These are phyloP conservation scores for Hymenoscyphus fructigenus DNA, from an alignment of 2,329 filamentous ascomycete genomes.

Conservation along the genomic window DNA sequence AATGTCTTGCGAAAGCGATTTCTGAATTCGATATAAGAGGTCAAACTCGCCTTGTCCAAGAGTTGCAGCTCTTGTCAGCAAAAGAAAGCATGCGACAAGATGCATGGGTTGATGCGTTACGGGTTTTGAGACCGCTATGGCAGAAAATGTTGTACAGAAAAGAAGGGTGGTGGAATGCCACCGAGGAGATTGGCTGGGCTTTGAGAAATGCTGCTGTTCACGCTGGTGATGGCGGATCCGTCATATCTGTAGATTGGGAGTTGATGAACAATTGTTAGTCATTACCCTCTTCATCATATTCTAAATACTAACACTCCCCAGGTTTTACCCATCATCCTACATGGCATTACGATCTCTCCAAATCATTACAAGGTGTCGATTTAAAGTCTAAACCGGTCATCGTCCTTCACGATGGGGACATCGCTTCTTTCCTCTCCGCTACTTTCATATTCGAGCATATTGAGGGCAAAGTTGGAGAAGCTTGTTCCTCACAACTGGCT, in stretches of 20 bases:
- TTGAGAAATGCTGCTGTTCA: slow-evolving; percentile 56
- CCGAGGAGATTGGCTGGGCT: slow-evolving; percentile 62
- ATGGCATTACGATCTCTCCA: slow-evolving; percentile 62
- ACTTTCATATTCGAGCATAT: slow-evolving; percentile 58
- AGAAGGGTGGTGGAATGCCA: slow-evolving; percentile 60
- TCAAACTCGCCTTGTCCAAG: slow-evolving; percentile 54
- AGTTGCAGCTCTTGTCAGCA: slow-evolving; percentile 55
- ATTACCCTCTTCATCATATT: background rate
- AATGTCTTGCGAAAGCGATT: slow-evolving; percentile 51
- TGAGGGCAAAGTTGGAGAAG: slow-evolving; percentile 62
- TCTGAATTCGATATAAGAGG: slow-evolving; percentile 53
- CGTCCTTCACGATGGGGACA: slow-evolving; percentile 49
- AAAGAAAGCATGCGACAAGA: slow-evolving; percentile 52
- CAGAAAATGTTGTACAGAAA: slow-evolving; percentile 53
- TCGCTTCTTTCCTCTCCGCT: slow-evolving; percentile 54
- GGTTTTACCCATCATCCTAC: slow-evolving; percentile 54
- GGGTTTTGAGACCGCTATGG: slow-evolving; percentile 57
- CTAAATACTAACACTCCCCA: slow-evolving; percentile 34
- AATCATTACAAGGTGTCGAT: slow-evolving; percentile 52
- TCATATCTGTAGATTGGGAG: slow-evolving; percentile 65
- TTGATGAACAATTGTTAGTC: slow-evolving; percentile 56
- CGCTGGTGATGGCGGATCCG: slow-evolving; percentile 52
- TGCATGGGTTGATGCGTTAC: slow-evolving; percentile 54
- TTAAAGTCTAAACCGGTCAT: slow-evolving; percentile 49
- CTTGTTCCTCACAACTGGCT: slow-evolving; percentile 55